Base-by-base conservation (phyloP, 2,329 filamentous ascomycete species). In the Alternaria atra region DNA sequence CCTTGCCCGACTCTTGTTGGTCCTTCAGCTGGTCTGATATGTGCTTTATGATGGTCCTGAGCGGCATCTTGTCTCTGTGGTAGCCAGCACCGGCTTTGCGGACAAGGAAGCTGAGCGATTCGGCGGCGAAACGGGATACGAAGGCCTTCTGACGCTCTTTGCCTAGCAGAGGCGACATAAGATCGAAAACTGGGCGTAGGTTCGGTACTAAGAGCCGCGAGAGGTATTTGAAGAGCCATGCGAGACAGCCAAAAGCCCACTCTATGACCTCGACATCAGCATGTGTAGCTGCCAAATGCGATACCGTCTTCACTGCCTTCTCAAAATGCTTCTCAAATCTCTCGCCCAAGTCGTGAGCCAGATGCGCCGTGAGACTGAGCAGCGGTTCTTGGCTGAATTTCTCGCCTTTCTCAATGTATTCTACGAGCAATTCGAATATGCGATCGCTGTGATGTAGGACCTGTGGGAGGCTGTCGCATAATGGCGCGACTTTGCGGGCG, bases 171-270 rank as follows among this genome's bases (percentile, higher is more conserved):
- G 93, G 90, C 0, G 91, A 87, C 82, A 99, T 88, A 53, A 95
- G 87, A 73, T 92, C 87, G 75, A 93, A 94, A 2, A 96, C 90
- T 47, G 94, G 93, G 63, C 91, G 85, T 64, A 99, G 81, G 74
- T 99, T 92, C 4, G 93, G 90, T 0, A 95, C 91, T 23, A 99
- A 81, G 0, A 98, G 85, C 65, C 92, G 89, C 2, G 93, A 96
- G 5, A 99, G 86, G 74, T 98, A 98, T 77, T 99, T 99, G 86
- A 99, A 97, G 40, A 98, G 84, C 84, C 96, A 99, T 46, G 95
- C 93, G 57, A 99, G 84, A 69, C 92, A 94, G 12, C 90, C 93
- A 80, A 99, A 99, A 52, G 92, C 94, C 94, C 94, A 98, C 81
- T 99, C 95, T 52, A 98, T 92, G n/a, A 96, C 93, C 65, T 94